These are phyloP conservation scores for Eucalyptus melliodora DNA, from an alignment of 345 rosid species.

Conservation along the genomic window DNA sequence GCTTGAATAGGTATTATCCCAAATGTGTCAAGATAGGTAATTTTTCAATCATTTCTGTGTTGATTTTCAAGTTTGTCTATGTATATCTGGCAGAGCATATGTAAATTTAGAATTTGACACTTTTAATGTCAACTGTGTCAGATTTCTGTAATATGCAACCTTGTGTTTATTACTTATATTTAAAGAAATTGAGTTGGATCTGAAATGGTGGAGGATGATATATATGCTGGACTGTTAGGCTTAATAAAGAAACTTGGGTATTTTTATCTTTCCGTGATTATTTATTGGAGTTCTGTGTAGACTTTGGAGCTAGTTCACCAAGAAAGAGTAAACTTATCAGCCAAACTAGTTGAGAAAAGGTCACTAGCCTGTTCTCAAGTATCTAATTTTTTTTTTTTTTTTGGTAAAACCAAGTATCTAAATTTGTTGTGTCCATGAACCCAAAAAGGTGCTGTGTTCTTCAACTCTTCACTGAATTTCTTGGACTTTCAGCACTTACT, in stretches of 20 bases:
- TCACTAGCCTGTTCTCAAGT: not conserved
- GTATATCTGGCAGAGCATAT: not conserved
- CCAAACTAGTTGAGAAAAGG: slow-evolving; percentile 44
- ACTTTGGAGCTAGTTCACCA: slow-evolving; percentile 51
- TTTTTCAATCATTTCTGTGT: not conserved
- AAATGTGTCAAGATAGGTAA: not conserved
- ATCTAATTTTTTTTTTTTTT: too few relatives aligned
- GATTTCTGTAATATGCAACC: not conserved
- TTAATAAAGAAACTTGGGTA: not conserved
- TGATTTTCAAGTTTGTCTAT: not conserved
- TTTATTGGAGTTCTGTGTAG: slow-evolving; percentile 3
- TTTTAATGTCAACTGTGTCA: not conserved
- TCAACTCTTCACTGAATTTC: not conserved
- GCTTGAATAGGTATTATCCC: too few relatives aligned
- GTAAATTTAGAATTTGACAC: not conserved
- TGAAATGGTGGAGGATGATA: not conserved
- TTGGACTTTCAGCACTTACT: slow-evolving; percentile 27
- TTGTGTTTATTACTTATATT: not conserved
- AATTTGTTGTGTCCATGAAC: not conserved
- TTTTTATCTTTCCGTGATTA: not conserved
- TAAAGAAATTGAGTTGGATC: not conserved
- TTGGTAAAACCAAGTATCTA: too few relatives aligned
- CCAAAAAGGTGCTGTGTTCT: not conserved
- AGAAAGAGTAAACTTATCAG: slow-evolving; percentile 34
- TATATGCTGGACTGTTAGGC: not conserved